phyloP scores from a whole-genome alignment of 345 rosid species.

The Orychophragmus violaceus region DNA sequence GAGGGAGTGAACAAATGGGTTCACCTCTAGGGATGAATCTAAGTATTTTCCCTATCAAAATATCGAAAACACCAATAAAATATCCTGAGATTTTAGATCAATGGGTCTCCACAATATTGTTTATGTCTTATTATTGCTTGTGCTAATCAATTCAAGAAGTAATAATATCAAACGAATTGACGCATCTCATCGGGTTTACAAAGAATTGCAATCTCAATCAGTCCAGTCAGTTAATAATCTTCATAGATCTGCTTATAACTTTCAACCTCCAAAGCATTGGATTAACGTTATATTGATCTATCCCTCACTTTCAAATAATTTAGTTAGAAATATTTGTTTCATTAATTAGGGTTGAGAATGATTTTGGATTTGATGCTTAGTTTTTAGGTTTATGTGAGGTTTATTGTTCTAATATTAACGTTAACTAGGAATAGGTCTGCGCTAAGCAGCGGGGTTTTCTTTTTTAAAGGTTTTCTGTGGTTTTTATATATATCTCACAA shows the following conservation, averaged over 20 bases:
- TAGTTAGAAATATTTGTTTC: neutral
- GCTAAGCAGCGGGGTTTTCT: too few species aligned
- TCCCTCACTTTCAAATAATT: neutral
- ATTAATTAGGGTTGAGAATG: neutral
- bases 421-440: too few species aligned
- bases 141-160: conserved; percentile 5
- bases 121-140: neutral
- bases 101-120: neutral
- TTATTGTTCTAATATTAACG: neutral
- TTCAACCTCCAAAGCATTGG: conserved; percentile 87
- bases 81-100: neutral
- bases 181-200: conserved; percentile 43
- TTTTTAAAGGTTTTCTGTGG: too few species aligned
- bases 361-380: neutral
- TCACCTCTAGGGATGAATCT: too few species aligned
- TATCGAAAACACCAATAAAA: neutral
- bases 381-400: neutral
- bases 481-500: too few species aligned
- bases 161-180: conserved; percentile 27
- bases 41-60: too few species aligned
- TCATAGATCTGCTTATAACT: conserved; percentile 66
- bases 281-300: conserved; percentile 55
- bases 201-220: conserved; percentile 35
- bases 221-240: conserved; percentile 27
- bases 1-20: too few species aligned